phyloP scores from a whole-genome alignment of 345 rosid species.

The Salix arbutifolia region DNA sequence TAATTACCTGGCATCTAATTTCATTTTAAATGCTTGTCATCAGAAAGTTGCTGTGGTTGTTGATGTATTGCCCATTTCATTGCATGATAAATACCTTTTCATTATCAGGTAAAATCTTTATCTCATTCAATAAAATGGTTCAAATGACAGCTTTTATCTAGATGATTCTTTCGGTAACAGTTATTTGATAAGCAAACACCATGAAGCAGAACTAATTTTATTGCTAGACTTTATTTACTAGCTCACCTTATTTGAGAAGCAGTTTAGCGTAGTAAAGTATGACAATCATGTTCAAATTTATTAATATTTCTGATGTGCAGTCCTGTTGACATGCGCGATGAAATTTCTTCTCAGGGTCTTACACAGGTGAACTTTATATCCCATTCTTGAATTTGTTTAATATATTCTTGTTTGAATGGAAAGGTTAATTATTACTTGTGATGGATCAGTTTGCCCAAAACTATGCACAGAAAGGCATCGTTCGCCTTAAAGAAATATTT shows the following conservation, averaged over 20 bases:
- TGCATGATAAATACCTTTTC: constrained; percentile 80
- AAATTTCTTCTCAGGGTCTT: constrained; percentile 77
- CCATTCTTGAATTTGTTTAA: not conserved
- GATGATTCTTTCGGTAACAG: not conserved
- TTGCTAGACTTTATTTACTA: too few species aligned
- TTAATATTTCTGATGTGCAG: constrained; percentile 41
- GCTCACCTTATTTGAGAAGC: too few species aligned
- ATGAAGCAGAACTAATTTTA: too few species aligned
- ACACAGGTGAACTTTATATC: constrained; percentile 48
- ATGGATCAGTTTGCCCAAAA: constrained; percentile 64
- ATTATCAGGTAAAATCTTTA: constrained; percentile 56
- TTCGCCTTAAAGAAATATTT: constrained; percentile 79
- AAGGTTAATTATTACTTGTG: not conserved
- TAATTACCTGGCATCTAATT: constrained; percentile 1
- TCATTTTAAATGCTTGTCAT: constrained; percentile 9
- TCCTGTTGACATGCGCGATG: constrained; percentile 72
- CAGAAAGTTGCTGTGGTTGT: constrained; percentile 74
- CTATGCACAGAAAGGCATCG: constrained; percentile 61
- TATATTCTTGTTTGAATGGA: not conserved
- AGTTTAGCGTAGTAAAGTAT: not conserved
- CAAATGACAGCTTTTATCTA: not conserved
- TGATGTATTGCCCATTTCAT: constrained; percentile 69
- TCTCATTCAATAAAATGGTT: constrained; percentile 4
- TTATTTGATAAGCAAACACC: too few species aligned
- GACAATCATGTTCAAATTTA: constrained; percentile 8